Evolutionary conservation across 2,329 filamentous ascomycete species (phyloP), one percentile per base, ranked within the genome.

Genomic region (Pseudogymnoascus sp.): DNA sequence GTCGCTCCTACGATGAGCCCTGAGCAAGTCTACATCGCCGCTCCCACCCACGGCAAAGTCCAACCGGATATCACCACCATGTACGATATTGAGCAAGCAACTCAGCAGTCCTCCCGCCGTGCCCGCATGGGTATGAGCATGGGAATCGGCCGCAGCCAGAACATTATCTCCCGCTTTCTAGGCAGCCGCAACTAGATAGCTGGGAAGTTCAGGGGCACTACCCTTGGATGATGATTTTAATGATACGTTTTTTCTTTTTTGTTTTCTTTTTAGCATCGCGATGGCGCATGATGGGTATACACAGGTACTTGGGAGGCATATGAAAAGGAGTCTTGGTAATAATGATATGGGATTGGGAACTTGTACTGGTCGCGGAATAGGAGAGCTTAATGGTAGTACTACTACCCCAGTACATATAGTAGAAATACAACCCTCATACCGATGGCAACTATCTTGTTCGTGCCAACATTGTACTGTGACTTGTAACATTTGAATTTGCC

Each of bases 11-110:
- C 50, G 50, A 56, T 56, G 50, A 60, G 59, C 59, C 59, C 59
- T 23, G 59, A 38, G 59, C 59, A 60, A 60, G 59, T 60, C 36
- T 60, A 60, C 38, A 60, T 60, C 18, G 59, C 59, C 38, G 59
- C 36, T 40, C 59, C 59, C 34, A 40, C 59, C 59, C 59, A 60
- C 38, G 59, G 59, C 59, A 60, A 60, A 42, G 59, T 42, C 59
- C 59, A 60, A 18, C 59, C 59, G 34, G 36, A 40, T 21, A 42
- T 60, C 59, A 42, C 34, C 59, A 40, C 59, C 38, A 56, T 56
- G 50, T 56, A 56, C 50, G 50, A 56, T 56, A 56, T 56, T 56
- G 50, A 56, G 28, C 50, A 56, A 21, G 50, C 28, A 2, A 34
- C 50, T n/a, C 50, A 56, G 16, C 50, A 56, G 28, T 56, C 50